Conservation (phyloP, 306 rosid genomes). For the cucumber (Cucumis sativus) region Cucumber_9930_V3 NC_026661.2:21253501-21254000, state of each 20-base stretch:
- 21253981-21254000: constrained; percentile 72
- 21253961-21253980: constrained; percentile 70
- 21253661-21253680: too few species aligned
- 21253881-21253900: constrained; percentile 35
- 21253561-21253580: constrained; percentile 63
- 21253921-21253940: constrained; percentile 71
- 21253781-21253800: background rate
- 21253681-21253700: background rate
- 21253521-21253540: constrained; percentile 24
- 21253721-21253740: background rate
- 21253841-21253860: constrained; percentile 87
- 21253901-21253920: constrained; percentile 28
- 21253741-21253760: background rate
- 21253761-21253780: background rate
- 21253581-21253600: constrained; percentile 69
- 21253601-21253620: constrained; percentile 86
- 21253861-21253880: constrained; percentile 36
- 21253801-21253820: background rate
- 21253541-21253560: constrained; percentile 49
- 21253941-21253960: constrained; percentile 51
- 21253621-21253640: constrained; percentile 38
- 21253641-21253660: background rate
- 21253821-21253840: constrained; percentile 61
- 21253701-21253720: background rate
- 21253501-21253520: background rate